Base-by-base conservation (phyloP, 495 filamentous ascomycete genomes). In the Thermothielavioides terrestris region DNA sequence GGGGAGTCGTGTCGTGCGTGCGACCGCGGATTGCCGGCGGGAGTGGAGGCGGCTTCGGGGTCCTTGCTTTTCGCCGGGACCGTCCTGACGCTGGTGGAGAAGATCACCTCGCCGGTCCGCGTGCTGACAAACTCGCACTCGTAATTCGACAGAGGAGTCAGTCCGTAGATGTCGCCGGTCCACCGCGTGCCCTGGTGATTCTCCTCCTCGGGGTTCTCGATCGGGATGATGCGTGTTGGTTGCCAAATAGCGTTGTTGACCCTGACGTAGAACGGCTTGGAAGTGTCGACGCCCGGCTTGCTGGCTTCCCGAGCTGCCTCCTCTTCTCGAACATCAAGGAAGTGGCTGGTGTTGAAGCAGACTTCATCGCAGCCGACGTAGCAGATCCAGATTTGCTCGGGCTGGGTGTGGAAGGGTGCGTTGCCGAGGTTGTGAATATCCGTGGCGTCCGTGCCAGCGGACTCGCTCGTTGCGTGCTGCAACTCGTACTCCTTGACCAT, bases 401-500 rank as follows among this genome's bases (percentile, higher is more conserved):
- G 84, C 64, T 88, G 81, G 2, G 67, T 70, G 53, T 73, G 73
- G 59, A 89, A 84, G 38, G 86, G 80, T 56, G 86, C 83, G 52
- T 83, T 86, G 54, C 88, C 88, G 41, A 91, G 77, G 61, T 90
- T 86, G 59, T 84, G 77, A 41, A 79, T 81, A 60, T 91, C 86
- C 45, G 82, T 88, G 51, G 80, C 84, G 66, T 87, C 76, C 59
- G 84, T 77, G 64, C 85, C 77, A 44, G 76, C 71, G 52, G 85
- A 82, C 73, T 95, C 73, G 27, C 82, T 81, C 38, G 85, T 74
- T 30, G 84, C 80, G 63, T 88, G 83, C 46, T 85, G 86, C 67
- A 90, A 80, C 61, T 94, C 89, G 63, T 89, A 90, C 71, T 94
- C 89, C 61, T 92, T 89, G 60, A 90, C 81, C 60, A 94, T 84